Base-by-base conservation (phyloP, 768 basidiomycete species). In the Suillus ampliporus region DNA sequence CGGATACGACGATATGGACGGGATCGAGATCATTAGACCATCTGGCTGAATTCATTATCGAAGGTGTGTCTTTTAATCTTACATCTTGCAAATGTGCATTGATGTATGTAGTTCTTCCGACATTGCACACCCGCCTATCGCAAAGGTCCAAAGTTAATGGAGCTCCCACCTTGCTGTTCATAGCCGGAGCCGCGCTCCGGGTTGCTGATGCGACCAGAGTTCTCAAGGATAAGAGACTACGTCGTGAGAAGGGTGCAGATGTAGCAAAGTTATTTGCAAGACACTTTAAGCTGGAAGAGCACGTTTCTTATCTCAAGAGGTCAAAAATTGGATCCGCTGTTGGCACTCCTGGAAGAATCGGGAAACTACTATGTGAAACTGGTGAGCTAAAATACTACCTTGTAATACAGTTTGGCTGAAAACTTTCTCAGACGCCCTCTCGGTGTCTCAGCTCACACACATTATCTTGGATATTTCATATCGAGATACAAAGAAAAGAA, bases 221-320 rank as follows among this genome's bases (percentile, higher is more conserved):
- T 58, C 80, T 95, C 60, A 89, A 84, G 74, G 84, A 88, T 75
- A 87, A 84, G 75, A 84, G 77, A 65, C 80, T 93, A 57, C 80
- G 87, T 60, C 90, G 91, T 40, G 89, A 92, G 26, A 95, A 94
- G 72, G 89, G 92, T 60, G 94, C 92, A 13, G 94, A 97, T 66
- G 89, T 97, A 37, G 95, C 92, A 23, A 98, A 98, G 75, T 85
- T 99, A 31, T 99, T 99, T 69, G 94, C 96, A 35, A 95, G 90
- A 76, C 96, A 99, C 73, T 88, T 97, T 78, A 97, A 96, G 77
- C 80, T 96, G 44, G 80, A 89, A 54, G 92, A 96, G 61, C 96
- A 99, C 74, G 86, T 91, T 70, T 80, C 86, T 17, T 93, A 95
- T 78, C 82, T 99, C 69, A 83, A 84, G 70, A 84, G 87, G 67